A percentile compares a stretch with the other conserved stretches of the same genome.
Evolutionary conservation across 2,329 filamentous ascomycete species (phyloP).

Genomic region (Hirsutella thompsonii): DNA sequence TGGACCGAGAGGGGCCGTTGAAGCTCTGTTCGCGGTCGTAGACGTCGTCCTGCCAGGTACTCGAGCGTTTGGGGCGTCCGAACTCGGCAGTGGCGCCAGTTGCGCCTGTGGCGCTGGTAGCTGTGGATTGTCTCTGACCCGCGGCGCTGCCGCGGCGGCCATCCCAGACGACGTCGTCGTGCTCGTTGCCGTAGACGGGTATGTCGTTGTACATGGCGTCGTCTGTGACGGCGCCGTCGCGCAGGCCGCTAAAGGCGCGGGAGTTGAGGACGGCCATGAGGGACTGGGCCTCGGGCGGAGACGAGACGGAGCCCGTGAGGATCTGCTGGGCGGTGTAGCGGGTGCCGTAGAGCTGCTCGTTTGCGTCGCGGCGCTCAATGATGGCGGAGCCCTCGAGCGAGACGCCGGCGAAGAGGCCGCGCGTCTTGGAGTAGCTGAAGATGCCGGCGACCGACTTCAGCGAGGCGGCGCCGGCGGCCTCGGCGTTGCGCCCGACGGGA

Average conservation of each 20-base stretch:
- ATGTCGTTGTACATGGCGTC: conserved; percentile 86
- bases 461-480: conserved; percentile 88
- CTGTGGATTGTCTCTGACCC: neutral
- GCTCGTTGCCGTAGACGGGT: conserved; percentile 73
- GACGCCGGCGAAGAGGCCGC: conserved; percentile 91
- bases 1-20: conserved; percentile 32
- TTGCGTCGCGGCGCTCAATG: conserved; percentile 90
- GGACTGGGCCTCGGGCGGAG: conserved; percentile 71
- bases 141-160: conserved; percentile 33
- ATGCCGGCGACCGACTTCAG: conserved; percentile 80
- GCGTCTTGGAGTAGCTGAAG: conserved; percentile 96
- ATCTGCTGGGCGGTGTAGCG: conserved; percentile 72
- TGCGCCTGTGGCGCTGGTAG: too few relatives aligned
- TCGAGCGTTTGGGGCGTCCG: conserved; percentile 24
- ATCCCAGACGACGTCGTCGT: conserved; percentile 78
- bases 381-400: conserved; percentile 87
- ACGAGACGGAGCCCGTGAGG: conserved; percentile 61
- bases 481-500: conserved; percentile 85
- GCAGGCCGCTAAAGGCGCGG: conserved; percentile 63
- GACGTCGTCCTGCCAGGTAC: conserved; percentile 63
- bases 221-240: conserved; percentile 25
- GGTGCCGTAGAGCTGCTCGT: conserved; percentile 87
- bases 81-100: conserved; percentile 30
- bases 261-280: conserved; percentile 79
- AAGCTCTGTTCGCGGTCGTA: conserved; percentile 51